These are phyloP conservation scores for Pythium graminicola DNA, from an alignment of 352 stramenopile genomes.

Conservation along the genomic window DNA sequence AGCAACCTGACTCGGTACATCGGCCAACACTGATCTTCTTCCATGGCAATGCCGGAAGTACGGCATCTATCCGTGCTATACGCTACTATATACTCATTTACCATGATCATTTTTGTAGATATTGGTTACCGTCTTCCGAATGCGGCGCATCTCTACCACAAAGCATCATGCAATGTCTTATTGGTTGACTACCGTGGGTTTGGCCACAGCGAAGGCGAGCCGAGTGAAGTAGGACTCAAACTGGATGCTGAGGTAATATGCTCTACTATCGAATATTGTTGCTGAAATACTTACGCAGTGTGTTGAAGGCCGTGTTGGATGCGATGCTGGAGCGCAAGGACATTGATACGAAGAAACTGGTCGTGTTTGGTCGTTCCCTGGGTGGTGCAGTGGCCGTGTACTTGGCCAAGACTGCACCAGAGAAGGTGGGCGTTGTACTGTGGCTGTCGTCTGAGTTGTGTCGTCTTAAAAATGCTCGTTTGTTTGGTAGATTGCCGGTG, in stretches of 20 bases:
- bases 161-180: slow-evolving; percentile 86
- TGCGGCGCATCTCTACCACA: slow-evolving; percentile 83
- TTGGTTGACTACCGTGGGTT: slow-evolving; percentile 95
- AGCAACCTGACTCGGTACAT: slow-evolving; percentile 49
- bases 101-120: slow-evolving; percentile 33
- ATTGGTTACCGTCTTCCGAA: slow-evolving; percentile 93
- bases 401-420: slow-evolving; percentile 71
- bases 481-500: slow-evolving; percentile 57
- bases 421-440: slow-evolving; percentile 31
- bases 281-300: too few relatives aligned
- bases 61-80: slow-evolving; percentile 5
- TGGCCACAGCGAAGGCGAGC: slow-evolving; percentile 83
- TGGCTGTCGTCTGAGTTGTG: background rate
- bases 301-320: slow-evolving; percentile 59
- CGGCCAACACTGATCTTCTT: slow-evolving; percentile 92
- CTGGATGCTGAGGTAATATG: slow-evolving; percentile 82
- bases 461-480: background rate
- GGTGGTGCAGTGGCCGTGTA: slow-evolving; percentile 91
- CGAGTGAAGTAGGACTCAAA: slow-evolving; percentile 87
- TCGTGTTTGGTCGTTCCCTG: slow-evolving; percentile 90
- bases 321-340: slow-evolving; percentile 63
- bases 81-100: background rate
- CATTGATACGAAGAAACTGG: slow-evolving; percentile 83
- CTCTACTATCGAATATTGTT: background rate
- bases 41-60: slow-evolving; percentile 92